Conservation (phyloP, 441 rosid species). For the Jatropha multifida region DNA sequence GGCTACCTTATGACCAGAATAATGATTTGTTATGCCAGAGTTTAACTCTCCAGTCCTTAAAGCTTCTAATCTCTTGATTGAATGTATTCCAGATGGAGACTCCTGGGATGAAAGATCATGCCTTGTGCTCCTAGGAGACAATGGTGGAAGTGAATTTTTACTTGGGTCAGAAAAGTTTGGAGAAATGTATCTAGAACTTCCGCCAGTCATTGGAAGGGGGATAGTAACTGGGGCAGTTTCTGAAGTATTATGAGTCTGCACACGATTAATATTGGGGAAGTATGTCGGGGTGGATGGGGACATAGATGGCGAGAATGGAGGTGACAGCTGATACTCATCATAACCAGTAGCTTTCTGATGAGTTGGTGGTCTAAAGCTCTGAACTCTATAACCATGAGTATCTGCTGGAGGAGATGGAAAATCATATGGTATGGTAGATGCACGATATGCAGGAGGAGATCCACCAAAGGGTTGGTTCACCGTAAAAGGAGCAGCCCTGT, state of each 20-base stretch:
- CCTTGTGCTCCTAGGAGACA: slow-evolving; percentile 72
- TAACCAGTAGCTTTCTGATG: slow-evolving; percentile 35
- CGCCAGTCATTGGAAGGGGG: slow-evolving; percentile 53
- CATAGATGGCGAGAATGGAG: slow-evolving; percentile 81
- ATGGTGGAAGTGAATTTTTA: slow-evolving; percentile 76
- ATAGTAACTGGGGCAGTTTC: slow-evolving; percentile 87
- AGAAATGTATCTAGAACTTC: slow-evolving; percentile 52
- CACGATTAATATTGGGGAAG: slow-evolving; percentile 40
- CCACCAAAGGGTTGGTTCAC: slow-evolving; percentile 47
- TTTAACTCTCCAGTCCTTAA: slow-evolving; percentile 62
- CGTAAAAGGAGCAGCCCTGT: slow-evolving; percentile 47
- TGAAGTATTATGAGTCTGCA: slow-evolving; percentile 39
- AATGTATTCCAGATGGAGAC: slow-evolving; percentile 66
- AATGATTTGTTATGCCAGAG: slow-evolving; percentile 50
- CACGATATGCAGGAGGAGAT: slow-evolving; percentile 55
- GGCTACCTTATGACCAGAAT: slow-evolving; percentile 67
- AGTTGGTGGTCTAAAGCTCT: slow-evolving; percentile 35
- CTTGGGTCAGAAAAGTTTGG: slow-evolving; percentile 81
- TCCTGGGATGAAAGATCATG: slow-evolving; percentile 74
- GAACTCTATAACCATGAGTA: slow-evolving; percentile 40
- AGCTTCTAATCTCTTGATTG: slow-evolving; percentile 50
- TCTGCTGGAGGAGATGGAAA: slow-evolving; percentile 57
- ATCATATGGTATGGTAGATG: slow-evolving; percentile 40
- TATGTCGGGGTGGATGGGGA: slow-evolving; percentile 69
- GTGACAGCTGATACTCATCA: slow-evolving; percentile 81